Conservation (phyloP, 106 monocot species). For the Allium cepa region DNA sequence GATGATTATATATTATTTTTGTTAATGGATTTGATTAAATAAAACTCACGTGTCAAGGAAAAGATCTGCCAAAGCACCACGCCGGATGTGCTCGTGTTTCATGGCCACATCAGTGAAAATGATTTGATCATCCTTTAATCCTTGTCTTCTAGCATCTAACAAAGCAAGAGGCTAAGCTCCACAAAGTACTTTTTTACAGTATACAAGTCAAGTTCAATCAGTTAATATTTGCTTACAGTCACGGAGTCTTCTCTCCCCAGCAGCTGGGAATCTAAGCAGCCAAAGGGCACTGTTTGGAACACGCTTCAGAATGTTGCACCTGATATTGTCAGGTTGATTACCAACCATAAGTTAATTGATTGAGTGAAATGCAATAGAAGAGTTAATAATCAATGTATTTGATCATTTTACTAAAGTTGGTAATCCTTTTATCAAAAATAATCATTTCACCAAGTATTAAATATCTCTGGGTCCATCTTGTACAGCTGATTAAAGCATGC, state of each 20-base stretch:
- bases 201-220: background rate
- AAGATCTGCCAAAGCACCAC: slow-evolving; percentile 84
- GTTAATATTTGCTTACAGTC: slow-evolving; percentile 41
- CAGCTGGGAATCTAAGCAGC: slow-evolving; percentile 90
- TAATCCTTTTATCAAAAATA: background rate
- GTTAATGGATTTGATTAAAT: background rate
- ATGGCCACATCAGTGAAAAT: slow-evolving; percentile 95
- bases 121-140: slow-evolving; percentile 78
- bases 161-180: too few relatives aligned
- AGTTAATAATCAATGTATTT: background rate
- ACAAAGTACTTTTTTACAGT: too few relatives aligned
- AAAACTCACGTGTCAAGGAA: slow-evolving; percentile 76
- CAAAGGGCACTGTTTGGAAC: slow-evolving; percentile 91
- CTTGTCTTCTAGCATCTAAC: slow-evolving; percentile 77
- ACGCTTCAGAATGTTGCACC: slow-evolving; percentile 97
- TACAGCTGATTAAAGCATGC: slow-evolving; percentile 98
- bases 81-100: slow-evolving; percentile 90
- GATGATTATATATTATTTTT: background rate
- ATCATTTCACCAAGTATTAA: slow-evolving; percentile 63
- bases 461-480: slow-evolving; percentile 97
- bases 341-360: background rate
- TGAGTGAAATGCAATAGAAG: background rate
- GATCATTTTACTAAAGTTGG: too few relatives aligned
- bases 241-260: slow-evolving; percentile 82
- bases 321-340: slow-evolving; percentile 13